Base-by-base conservation (phyloP, 2,329 filamentous ascomycete genomes). In the Arthrobotrys sphaeroides region DNA sequence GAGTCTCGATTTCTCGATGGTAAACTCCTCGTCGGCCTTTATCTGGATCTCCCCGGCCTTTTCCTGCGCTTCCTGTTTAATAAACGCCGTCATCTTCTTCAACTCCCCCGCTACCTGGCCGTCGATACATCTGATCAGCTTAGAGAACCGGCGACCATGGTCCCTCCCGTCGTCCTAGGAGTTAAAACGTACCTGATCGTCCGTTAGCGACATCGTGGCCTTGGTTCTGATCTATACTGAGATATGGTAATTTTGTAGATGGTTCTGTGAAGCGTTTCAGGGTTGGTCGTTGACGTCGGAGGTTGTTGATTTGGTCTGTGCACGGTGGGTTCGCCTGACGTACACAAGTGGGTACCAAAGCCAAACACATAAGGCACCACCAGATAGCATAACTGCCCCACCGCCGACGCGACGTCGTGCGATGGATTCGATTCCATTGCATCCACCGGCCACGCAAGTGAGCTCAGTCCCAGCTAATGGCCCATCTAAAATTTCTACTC, bases 71-170 rank as follows among this genome's bases (percentile, higher is more conserved):
- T 99, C 95, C 86, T 98, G 95, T 84, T 93, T 92, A 89, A 99
- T 99, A 89, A 99, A 99, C 83, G 94, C 94, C 75, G 95, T 98
- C 95, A 99, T 99, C 89, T 99, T 99, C 88, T 92, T 94, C 85
- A 99, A 92, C 89, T 99, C 95, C 85, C 92, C 90, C 85, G 92
- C 90, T 88, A 99, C 95, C 93, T 98, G 83, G 26, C 7, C 55
- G 31, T 60, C 22, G 24, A 16, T 38, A 38, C 40, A 49, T 36
- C 66, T 77, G 81, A 77, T 84, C 80, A 80, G 81, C 61, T 3
- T 26, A 40, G 10, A 16, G 18, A 20, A 1, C 5, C 60, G n/a
- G 3, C 16, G 9, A 33, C 22, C 16, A 16, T 22, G 18, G 4
- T 3, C 3, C 26, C 3, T 26, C 31, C n/a, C 36, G 20, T 10